Evolutionary conservation across 169 alveolate genomes (phyloP).

Genomic region (Plasmodium relictum): DNA sequence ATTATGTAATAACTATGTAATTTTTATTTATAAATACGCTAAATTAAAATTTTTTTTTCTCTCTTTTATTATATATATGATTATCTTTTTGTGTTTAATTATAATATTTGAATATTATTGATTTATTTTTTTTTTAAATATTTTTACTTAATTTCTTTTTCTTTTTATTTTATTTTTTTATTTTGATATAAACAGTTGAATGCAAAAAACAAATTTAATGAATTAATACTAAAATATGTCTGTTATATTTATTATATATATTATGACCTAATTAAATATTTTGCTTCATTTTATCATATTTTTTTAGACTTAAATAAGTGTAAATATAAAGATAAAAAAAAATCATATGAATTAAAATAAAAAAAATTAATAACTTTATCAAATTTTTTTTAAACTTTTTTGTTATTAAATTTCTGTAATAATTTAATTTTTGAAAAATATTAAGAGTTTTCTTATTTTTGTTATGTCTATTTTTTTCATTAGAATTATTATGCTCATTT

Average conservation of each 20-base stretch:
- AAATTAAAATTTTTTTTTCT: too few species aligned
- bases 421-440: slow-evolving; percentile 12
- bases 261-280: neutral
- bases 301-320: slow-evolving; percentile 42
- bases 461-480: neutral
- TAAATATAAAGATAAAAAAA: slow-evolving; percentile 42
- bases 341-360: slow-evolving; percentile 42
- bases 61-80: too few species aligned
- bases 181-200: neutral
- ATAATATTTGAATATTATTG: too few species aligned
- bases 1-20: too few species aligned
- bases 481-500: neutral
- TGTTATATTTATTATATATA: too few species aligned
- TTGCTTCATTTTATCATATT: neutral
- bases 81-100: too few species aligned
- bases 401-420: slow-evolving; percentile 30
- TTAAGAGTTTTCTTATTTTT: neutral
- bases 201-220: neutral
- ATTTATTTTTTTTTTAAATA: too few species aligned
- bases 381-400: slow-evolving; percentile 28
- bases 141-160: too few species aligned
- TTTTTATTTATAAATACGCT: too few species aligned
- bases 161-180: neutral
- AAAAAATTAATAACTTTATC: slow-evolving; percentile 48
- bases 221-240: too few species aligned